A percentile compares a stretch with the other conserved stretches of the same genome.
Evolutionary conservation across 768 basidiomycete genomes (phyloP).

Genomic region (Panaeolus cyanescens): DNA sequence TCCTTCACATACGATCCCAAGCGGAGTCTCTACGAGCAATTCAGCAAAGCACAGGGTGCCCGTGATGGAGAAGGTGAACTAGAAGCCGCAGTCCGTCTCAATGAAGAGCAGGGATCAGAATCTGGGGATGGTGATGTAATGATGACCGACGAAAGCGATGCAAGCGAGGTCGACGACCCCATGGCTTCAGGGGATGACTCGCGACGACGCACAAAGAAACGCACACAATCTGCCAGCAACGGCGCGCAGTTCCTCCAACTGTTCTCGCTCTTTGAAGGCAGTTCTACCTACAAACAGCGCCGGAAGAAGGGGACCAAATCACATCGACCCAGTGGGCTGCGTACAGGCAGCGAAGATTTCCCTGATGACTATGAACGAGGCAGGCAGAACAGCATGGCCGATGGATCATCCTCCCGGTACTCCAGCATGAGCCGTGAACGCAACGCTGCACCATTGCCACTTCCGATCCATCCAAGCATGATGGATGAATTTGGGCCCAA

Average conservation of each 20-base stretch:
- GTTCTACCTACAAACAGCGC: conserved; percentile 86
- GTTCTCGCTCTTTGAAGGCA: conserved; percentile 81
- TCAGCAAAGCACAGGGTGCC: conserved; percentile 50
- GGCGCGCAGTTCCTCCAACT: conserved; percentile 64
- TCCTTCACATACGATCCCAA: conserved; percentile 90
- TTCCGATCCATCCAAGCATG: conserved; percentile 25
- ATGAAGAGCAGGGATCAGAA: conserved; percentile 17
- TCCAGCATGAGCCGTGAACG: conserved; percentile 12
- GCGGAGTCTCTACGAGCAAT: conserved; percentile 87
- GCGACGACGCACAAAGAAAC: conserved; percentile 1
- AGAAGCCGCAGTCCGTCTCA: conserved; percentile 21
- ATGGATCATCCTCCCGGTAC: conserved; percentile 11
- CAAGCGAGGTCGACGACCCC: conserved; percentile 14
- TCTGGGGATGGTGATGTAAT: conserved; percentile 7
- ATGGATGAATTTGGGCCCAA: conserved; percentile 30
- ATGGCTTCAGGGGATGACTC: conserved; percentile 7
- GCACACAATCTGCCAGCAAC: conserved; percentile 21
- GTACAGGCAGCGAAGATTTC: conserved; percentile 29
- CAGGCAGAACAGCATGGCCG: conserved; percentile 2
- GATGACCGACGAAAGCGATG: conserved; percentile 17
- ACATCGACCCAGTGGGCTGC: conserved; percentile 22
- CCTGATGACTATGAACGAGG: conserved; percentile 33
- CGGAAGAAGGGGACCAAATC: conserved; percentile 67
- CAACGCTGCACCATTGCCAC: conserved; percentile 13
- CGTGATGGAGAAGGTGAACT: conserved; percentile 41